Evolutionary conservation across 345 rosid species (phyloP), one percentile per base, ranked within the genome.

Genomic region (Dimocarpus longan): DNA sequence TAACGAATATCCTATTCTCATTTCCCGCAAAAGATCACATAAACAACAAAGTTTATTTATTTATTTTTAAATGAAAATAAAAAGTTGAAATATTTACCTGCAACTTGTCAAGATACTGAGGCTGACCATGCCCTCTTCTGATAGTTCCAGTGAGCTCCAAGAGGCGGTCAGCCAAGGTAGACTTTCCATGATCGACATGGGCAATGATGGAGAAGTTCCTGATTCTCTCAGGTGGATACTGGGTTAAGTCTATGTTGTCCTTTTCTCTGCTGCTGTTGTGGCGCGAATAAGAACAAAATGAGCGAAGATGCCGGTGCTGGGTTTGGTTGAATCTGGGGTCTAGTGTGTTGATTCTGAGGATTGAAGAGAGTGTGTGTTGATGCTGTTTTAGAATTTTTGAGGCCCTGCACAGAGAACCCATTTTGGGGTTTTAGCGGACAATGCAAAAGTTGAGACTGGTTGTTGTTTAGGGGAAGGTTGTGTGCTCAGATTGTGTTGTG

Each of bases 71-170:
- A 52, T 6, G 52, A 46, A 13, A n/a, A 21, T n/a, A 60, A 60
- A 60, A 10, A 21, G 22, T 40, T 46, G 8, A 19, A 9, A 11
- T 28, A 12, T 60, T 10, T 62, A 93, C 97, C 95, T 93, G 98
- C 83, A 95, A 84, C 80, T 92, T 95, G 81, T 95, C 99, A 56
- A 95, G 99, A 83, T 93, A 93, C 88, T 95, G 98, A 71, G 98
- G 99, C 85, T 95, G 98, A 3, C 99, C 99, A 77, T 83, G 99
- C 44, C 98, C 99, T 83, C 85, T 90, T 86, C 85, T 91, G 82
- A 93, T 95, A 40, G 99, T 92, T 8, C 95, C 98, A 54, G 97
- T 95, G 83, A 95, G 98, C 90, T 95, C 99, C 92, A 95, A 83
- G n/a, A 95, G 93, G 74, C 99, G 86, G 82, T 95, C 99, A 44